Evolutionary conservation across 345 rosid genomes (phyloP).

Genomic region (Rhodomyrtus tomentosa): DNA sequence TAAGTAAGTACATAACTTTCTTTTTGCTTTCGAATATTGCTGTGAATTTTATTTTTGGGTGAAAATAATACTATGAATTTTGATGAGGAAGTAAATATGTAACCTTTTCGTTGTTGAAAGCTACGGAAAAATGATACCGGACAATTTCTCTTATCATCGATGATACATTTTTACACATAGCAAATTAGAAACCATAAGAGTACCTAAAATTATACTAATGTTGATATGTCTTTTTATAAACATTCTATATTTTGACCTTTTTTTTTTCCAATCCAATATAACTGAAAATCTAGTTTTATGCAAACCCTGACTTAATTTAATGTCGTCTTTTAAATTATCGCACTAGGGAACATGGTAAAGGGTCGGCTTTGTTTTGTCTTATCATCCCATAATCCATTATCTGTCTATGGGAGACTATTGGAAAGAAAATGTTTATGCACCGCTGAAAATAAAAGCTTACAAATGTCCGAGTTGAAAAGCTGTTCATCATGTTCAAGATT

Average conservation of each 20-base stretch:
- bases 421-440: not conserved
- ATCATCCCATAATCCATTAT: not conserved
- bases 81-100: not conserved
- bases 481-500: not conserved
- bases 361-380: not conserved
- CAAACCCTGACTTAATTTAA: not conserved
- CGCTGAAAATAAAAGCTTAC: not conserved
- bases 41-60: too few relatives aligned
- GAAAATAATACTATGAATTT: not conserved
- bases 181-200: too few relatives aligned
- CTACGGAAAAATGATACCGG: not conserved
- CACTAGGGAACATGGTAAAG: not conserved
- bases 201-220: not conserved
- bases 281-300: not conserved
- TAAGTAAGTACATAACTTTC: too few relatives aligned
- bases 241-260: too few relatives aligned
- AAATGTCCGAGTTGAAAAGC: not conserved
- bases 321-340: not conserved
- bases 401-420: rapidly evolving
- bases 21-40: not conserved
- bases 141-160: too few relatives aligned
- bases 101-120: not conserved
- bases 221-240: too few relatives aligned
- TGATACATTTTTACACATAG: not conserved
- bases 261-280: not conserved